Evolutionary conservation across 768 basidiomycete genomes (phyloP).

Genomic region (Coprinopsis strossmayeri): DNA sequence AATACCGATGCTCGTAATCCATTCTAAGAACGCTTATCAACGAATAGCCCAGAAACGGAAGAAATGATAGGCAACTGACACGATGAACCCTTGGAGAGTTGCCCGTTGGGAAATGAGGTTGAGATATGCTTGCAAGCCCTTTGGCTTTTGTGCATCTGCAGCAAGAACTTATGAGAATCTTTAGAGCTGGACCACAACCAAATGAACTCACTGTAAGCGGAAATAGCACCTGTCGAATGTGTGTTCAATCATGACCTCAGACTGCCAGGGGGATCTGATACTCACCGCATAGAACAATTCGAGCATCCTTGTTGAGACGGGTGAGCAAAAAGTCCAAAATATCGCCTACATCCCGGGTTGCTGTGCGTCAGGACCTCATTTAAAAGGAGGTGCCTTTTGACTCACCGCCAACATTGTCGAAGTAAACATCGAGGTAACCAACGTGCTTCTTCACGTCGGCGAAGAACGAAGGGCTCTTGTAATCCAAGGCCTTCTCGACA

Average conservation of each 20-base stretch:
- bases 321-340: slow-evolving; percentile 75
- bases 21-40: slow-evolving; percentile 36
- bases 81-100: slow-evolving; percentile 77
- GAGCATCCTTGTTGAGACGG: slow-evolving; percentile 68
- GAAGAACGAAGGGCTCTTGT: slow-evolving; percentile 71
- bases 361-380: background rate
- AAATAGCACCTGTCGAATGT: slow-evolving; percentile 61
- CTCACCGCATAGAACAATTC: slow-evolving; percentile 79
- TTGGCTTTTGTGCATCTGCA: slow-evolving; percentile 51
- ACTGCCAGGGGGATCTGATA: slow-evolving; percentile 4
- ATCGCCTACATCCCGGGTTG: slow-evolving; percentile 36
- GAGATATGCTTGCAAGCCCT: slow-evolving; percentile 60
- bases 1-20: slow-evolving; percentile 63
- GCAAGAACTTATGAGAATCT: background rate
- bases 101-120: slow-evolving; percentile 74
- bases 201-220: slow-evolving; percentile 60
- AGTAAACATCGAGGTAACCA: slow-evolving; percentile 78
- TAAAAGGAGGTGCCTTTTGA: background rate
- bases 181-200: background rate
- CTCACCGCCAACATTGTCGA: slow-evolving; percentile 72
- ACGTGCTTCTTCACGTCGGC: slow-evolving; percentile 67
- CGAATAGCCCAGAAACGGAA: background rate
- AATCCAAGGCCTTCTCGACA: slow-evolving; percentile 79
- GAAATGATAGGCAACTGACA: slow-evolving; percentile 43
- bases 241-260: background rate